phyloP scores from a whole-genome alignment of 371 early-diverging fungal species.

The Apophysomyces ossiformis region DNA sequence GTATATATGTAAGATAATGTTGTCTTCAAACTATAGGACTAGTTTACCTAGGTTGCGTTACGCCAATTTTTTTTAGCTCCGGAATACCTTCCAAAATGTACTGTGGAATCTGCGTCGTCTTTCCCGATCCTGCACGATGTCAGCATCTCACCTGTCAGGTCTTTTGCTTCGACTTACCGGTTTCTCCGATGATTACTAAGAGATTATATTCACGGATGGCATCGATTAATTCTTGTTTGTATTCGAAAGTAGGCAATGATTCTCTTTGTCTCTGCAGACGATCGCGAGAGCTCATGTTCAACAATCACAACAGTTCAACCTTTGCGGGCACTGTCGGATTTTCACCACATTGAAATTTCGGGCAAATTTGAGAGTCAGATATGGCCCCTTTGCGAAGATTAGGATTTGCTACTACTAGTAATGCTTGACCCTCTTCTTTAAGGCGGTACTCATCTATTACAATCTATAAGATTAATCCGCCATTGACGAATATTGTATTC shows the following conservation, averaged over 20 bases:
- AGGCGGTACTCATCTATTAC: too few species aligned
- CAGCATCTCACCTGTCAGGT: not conserved
- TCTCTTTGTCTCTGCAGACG: conserved; percentile 34
- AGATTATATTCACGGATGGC: conserved; percentile 68
- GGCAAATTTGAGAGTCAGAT: too few species aligned
- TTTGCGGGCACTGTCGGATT: not conserved
- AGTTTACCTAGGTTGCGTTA: conserved; percentile 77
- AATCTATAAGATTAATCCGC: too few species aligned
- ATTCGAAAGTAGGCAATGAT: conserved; percentile 52
- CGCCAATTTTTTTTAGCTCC: conserved; percentile 60
- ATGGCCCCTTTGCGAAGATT: too few species aligned
- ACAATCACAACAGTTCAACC: not conserved
- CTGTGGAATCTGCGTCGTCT: conserved; percentile 94
- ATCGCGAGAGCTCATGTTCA: conserved; percentile 17
- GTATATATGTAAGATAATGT: not conserved
- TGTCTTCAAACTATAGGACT: not conserved
- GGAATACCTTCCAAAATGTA: conserved; percentile 74
- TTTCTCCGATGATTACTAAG: conserved; percentile 83
- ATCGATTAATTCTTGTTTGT: conserved; percentile 64
- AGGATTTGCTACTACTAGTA: too few species aligned
- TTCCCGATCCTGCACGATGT: conserved; percentile 77
- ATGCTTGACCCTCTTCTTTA: too few species aligned
- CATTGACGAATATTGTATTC: too few species aligned
- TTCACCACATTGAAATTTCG: too few species aligned
- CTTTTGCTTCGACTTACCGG: conserved; percentile 56